A percentile compares a stretch with the other conserved stretches of the same genome.
Evolutionary conservation across 2,329 filamentous ascomycete genomes (phyloP).

Genomic region (Phaeosphaeriaceae sp.): DNA sequence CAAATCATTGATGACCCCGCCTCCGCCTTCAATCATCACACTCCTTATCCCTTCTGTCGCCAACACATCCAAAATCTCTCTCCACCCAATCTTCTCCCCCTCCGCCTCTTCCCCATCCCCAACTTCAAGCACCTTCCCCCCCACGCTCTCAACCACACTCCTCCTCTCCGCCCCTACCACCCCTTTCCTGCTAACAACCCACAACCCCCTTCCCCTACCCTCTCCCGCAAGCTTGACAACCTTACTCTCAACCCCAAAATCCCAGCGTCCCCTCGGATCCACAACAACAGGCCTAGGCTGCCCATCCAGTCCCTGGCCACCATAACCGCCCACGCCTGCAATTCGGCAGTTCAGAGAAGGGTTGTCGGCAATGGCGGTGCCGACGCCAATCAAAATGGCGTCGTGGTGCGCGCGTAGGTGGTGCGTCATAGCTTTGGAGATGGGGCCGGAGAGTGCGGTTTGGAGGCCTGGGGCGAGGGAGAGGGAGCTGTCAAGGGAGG

Average conservation of each 20-base stretch:
- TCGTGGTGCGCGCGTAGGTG: constrained; percentile 82
- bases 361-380: constrained; percentile 84
- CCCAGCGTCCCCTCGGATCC: constrained; percentile 80
- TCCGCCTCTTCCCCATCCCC: background rate
- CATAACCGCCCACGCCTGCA: constrained; percentile 64
- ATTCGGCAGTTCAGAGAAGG: constrained; percentile 85
- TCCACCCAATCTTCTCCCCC: constrained; percentile 58
- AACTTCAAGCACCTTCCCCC: constrained; percentile 30
- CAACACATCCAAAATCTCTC: constrained; percentile 66
- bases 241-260: constrained; percentile 64
- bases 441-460: constrained; percentile 80
- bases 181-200: constrained; percentile 60
- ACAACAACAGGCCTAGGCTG: constrained; percentile 85
- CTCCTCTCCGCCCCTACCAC: constrained; percentile 25
- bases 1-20: constrained; percentile 79
- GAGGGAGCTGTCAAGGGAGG: constrained; percentile 83
- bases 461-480: constrained; percentile 79
- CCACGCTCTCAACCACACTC: constrained; percentile 41
- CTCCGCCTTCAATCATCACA: constrained; percentile 93
- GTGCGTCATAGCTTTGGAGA: constrained; percentile 92
- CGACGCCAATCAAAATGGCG: constrained; percentile 84
- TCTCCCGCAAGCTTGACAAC: constrained; percentile 70
- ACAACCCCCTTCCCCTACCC: constrained; percentile 75
- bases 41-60: constrained; percentile 69
- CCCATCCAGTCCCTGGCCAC: constrained; percentile 56